phyloP scores from a whole-genome alignment of 2,329 filamentous ascomycete genomes.

The Trichothecium sympodiale region DNA sequence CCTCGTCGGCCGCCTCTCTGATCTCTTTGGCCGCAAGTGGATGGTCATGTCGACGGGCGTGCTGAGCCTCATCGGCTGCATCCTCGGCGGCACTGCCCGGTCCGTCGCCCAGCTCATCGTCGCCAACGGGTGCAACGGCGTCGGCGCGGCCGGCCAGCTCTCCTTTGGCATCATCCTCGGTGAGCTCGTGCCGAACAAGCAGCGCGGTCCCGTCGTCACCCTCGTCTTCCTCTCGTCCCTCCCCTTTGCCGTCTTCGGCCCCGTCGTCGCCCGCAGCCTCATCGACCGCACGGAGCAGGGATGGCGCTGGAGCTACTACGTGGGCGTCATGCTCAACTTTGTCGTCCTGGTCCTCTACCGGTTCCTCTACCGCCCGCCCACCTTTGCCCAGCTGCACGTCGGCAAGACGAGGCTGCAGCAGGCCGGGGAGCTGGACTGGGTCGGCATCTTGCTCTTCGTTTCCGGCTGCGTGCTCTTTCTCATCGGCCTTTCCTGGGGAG shows the following conservation, averaged over 20 bases:
- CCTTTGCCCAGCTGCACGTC: constrained; percentile 29
- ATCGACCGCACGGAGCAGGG: constrained; percentile 26
- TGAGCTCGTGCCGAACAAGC: constrained; percentile 31
- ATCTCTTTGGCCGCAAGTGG: constrained; percentile 31
- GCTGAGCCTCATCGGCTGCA: constrained; percentile 24
- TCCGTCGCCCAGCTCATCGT: constrained; percentile 24
- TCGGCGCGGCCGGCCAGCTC: constrained; percentile 28
- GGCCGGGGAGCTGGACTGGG: constrained; percentile 31
- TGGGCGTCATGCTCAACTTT: constrained; percentile 32
- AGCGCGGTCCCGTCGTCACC: constrained; percentile 23
- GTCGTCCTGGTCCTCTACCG: constrained; percentile 26
- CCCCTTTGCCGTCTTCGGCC: constrained; percentile 31
- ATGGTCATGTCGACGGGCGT: constrained; percentile 21
- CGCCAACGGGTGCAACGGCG: constrained; percentile 23
- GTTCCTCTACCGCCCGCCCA: constrained; percentile 35
- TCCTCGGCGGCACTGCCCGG: constrained; percentile 22
- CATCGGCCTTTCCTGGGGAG: constrained; percentile 31
- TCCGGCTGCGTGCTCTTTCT: constrained; percentile 29
- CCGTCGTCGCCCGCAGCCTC: constrained; percentile 33
- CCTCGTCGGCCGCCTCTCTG: constrained; percentile 28
- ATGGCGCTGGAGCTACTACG: constrained; percentile 40
- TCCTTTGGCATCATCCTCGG: constrained; percentile 29
- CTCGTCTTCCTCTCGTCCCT: constrained; percentile 26
- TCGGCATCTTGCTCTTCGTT: constrained; percentile 31
- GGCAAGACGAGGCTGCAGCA: constrained; percentile 24